phyloP scores from a whole-genome alignment of 331 rosid species.

The Quercus phellos region DNA sequence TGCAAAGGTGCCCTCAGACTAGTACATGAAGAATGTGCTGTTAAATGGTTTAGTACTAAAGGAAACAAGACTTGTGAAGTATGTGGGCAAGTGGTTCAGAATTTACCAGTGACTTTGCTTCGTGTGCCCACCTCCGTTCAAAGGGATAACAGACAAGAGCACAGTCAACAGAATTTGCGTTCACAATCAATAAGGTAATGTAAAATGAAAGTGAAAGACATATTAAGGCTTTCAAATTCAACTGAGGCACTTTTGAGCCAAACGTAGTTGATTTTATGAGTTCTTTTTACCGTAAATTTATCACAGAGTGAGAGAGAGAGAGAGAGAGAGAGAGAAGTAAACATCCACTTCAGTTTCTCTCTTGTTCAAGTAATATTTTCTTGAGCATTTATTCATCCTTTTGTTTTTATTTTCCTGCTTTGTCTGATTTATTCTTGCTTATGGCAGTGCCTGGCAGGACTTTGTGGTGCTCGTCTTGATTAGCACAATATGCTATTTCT shows the following conservation, averaged over 20 bases:
- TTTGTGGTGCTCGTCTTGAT: slow-evolving; percentile 86
- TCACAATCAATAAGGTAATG: slow-evolving; percentile 65
- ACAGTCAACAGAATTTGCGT: slow-evolving; percentile 37
- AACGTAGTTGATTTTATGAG: not conserved
- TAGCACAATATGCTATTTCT: slow-evolving; percentile 93
- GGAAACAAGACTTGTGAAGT: slow-evolving; percentile 90
- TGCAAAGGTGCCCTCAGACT: slow-evolving; percentile 93
- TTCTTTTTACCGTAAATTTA: not conserved
- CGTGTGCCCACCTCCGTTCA: slow-evolving; percentile 59
- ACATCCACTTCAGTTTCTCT: not conserved
- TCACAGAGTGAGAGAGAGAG: not conserved
- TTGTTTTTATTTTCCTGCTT: not conserved
- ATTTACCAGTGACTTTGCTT: slow-evolving; percentile 88
- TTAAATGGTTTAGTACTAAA: slow-evolving; percentile 79
- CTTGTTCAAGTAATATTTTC: not conserved
- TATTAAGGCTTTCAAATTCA: slow-evolving; percentile 4
- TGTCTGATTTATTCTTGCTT: slow-evolving; percentile 18
- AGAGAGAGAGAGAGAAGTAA: not conserved
- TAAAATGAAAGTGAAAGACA: not conserved
- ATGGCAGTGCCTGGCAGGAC: slow-evolving; percentile 94
- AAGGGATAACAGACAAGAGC: slow-evolving; percentile 41
- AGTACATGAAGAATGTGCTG: slow-evolving; percentile 79
- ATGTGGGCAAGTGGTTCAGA: slow-evolving; percentile 77
- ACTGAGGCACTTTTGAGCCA: not conserved
- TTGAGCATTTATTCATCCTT: not conserved